Base-by-base conservation (phyloP, 75 land plant species). In the Pinus tabuliformis region DNA sequence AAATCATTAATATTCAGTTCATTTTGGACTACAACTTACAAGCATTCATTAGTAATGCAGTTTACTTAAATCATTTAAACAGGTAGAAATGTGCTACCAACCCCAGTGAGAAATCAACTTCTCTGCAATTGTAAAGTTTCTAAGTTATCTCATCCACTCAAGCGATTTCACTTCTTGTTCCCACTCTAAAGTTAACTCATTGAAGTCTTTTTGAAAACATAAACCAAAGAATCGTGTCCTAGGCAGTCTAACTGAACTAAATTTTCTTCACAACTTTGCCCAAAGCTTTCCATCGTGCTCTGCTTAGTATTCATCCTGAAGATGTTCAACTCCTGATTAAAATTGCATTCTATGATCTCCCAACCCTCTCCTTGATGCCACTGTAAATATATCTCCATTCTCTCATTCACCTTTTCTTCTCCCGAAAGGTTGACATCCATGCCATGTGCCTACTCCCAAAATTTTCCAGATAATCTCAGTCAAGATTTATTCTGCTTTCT, bases 21-120 rank as follows among this genome's bases (percentile, higher is more conserved):
- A 49, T 49, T 49, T 49, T 49, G 54, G 54, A 49, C 8, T 9
- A 49, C 33, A 33, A 33, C 33, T 33, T 33, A 33, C 12, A 49
- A 49, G 54, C 33, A 11, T n/a, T 68, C 52, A 68, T 68, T 39
- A 68, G n/a, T 63, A 63, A 30, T 5, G 5, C 33, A 14, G 37
- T 8, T 68, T n/a, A 52, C 72, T 42, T 42, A 42, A n/a, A 68
- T 42, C 24, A 68, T 68, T 64, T 54, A n/a, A 42, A 68, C 54
- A 49, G 54, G 54, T 49, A 49, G 54, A 49, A 49, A 49, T 8
- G 54, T 9, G 12, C 54, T 49, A 9, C 54, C 42, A 39, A 42
- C 49, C 15, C n/a, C 72, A 68, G 20, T 37, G 11, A 3, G 6
- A 39, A 21, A 45, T 39, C 49, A 42, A 68, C 12, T 16, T 9